Evolutionary conservation across 164 flowering plant species (phyloP).

Genomic region (Aristolochia fimbriata): DNA sequence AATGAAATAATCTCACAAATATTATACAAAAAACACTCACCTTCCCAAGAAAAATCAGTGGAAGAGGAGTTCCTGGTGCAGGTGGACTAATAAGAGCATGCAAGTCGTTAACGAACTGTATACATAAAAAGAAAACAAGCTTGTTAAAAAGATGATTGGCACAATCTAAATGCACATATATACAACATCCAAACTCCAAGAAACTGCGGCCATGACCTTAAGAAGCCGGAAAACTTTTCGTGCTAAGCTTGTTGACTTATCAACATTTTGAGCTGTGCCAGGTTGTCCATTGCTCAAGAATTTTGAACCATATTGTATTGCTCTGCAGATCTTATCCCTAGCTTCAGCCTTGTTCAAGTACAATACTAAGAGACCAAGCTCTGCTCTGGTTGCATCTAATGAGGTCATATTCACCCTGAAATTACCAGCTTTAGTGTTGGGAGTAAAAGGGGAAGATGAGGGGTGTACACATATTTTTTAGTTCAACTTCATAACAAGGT

Average conservation of each 20-base stretch:
- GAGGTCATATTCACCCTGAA: constrained; percentile 42
- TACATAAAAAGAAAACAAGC: neutral
- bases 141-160: neutral
- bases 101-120: constrained; percentile 96
- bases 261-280: constrained; percentile 96
- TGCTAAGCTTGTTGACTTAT: constrained; percentile 86
- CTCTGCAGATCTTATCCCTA: constrained; percentile 97
- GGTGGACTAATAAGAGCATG: constrained; percentile 87
- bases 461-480: too few relatives aligned
- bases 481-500: too few relatives aligned
- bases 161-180: neutral
- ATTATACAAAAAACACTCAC: constrained; percentile 20
- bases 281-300: constrained; percentile 89
- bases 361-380: constrained; percentile 74
- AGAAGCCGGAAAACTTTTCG: constrained; percentile 96
- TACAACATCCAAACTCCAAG: too few relatives aligned
- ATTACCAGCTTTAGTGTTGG: neutral
- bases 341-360: constrained; percentile 98
- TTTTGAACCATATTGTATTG: constrained; percentile 97
- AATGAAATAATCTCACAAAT: neutral
- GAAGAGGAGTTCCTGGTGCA: constrained; percentile 89
- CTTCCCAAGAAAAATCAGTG: constrained; percentile 86
- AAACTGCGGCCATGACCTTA: constrained; percentile 42
- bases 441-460: neutral
- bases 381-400: constrained; percentile 78